Evolutionary conservation across 352 stramenopile species (phyloP), one percentile per base, ranked within the genome.

Genomic region (Elongisporangium undulatum): DNA sequence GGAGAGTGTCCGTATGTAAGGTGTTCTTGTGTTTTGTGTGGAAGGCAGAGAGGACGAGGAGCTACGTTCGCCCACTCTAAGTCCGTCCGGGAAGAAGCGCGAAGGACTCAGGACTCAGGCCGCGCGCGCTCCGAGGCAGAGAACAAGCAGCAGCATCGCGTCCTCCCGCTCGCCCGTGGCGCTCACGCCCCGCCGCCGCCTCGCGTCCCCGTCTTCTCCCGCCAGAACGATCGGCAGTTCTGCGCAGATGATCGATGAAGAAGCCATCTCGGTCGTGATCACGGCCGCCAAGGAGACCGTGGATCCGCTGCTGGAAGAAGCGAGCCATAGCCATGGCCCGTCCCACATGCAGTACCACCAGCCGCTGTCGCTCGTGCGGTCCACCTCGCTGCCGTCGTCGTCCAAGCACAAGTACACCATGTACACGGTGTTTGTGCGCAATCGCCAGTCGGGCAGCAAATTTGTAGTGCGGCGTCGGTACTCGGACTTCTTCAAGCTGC

Each of bases 401-500:
- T 29, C 3, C 61, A 80, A 26, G 55, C 67, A 87, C 22, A 90
- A 86, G 60, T 89, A 79, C 63, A 94, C 85, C n/a, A 83, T 91
- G 65, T 94, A 94, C 74, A 94, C 81, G 24, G 81, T 93, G 16
- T 85, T 89, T 58, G 81, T 94, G 62, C 80, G 82, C 57, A 94
- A 93, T 62, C 59, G 79, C 58, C 75, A 71, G 29, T 88, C 76
- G 23, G 77, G 82, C 61, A 71, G 70, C 64, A 94, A 94, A 62
- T 89, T 80, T 50, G 80, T 92, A 38, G 85, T 87, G 48, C 64
- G 80, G 34, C 84, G 85, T 16, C 75, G 85, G n/a, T 94, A 94
- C 64, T 93, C 82, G 55, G 82, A 94, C 67, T 94, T 94, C 58
- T 94, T 81, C 68, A 80, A 90, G 65, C 72, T 94, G 19, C 79